A percentile compares a stretch with the other conserved stretches of the same genome.
Conservation (phyloP, 805 yeast genomes). For the Yarrowia sp. region DNA sequence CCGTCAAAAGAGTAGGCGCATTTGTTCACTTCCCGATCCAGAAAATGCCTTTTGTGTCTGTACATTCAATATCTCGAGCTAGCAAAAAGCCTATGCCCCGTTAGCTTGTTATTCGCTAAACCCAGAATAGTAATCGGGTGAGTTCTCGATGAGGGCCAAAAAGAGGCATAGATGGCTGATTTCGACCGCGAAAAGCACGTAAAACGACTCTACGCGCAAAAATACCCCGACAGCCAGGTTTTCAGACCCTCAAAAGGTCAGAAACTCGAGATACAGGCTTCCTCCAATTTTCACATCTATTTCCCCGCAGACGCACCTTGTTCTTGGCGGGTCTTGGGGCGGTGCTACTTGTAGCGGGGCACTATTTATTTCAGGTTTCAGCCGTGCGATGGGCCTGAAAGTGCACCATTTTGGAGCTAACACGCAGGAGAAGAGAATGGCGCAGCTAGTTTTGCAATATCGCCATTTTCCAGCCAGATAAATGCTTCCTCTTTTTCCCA, state of each 20-base stretch:
- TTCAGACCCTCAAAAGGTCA: too few relatives aligned
- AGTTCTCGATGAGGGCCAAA: background rate
- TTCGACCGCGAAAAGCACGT: background rate
- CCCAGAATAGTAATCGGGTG: background rate
- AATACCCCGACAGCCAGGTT: background rate
- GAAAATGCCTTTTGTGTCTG: background rate
- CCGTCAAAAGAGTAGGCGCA: background rate
- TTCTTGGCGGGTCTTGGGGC: constrained; percentile 17
- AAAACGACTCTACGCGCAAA: background rate
- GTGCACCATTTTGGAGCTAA: background rate
- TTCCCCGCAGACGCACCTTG: constrained; percentile 15
- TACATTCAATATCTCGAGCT: background rate
- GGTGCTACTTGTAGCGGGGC: background rate
- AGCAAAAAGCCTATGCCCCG: background rate
- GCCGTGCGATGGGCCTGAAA: background rate
- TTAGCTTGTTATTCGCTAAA: constrained; percentile 6
- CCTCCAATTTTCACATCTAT: background rate
- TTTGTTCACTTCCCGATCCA: background rate
- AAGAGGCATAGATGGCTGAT: background rate
- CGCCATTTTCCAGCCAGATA: background rate
- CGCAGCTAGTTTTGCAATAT: background rate
- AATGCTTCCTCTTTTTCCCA: too few relatives aligned
- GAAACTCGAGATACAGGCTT: background rate
- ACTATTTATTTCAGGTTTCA: background rate
- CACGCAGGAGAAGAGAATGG: background rate